Conservation (phyloP, 495 filamentous ascomycete genomes). For the Neurospora pannonica region DNA sequence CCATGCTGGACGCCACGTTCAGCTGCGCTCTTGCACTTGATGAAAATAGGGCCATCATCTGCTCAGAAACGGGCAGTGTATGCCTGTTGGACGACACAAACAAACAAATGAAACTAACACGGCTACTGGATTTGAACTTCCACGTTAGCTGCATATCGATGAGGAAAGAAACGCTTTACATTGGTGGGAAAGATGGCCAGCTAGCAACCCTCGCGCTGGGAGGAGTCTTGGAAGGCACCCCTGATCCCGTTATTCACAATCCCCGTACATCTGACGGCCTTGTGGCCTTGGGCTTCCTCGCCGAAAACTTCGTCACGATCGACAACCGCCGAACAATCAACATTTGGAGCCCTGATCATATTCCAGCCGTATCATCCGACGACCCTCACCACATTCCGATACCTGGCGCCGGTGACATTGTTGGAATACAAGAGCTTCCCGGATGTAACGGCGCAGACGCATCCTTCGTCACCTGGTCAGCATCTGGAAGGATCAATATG, state of each 20-base stretch:
- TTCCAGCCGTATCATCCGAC: conserved; percentile 18
- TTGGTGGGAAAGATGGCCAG: conserved; percentile 38
- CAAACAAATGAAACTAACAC: conserved; percentile 57
- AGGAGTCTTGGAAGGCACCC: conserved; percentile 26
- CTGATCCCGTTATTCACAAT: conserved; percentile 17
- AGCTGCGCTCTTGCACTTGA: conserved; percentile 67
- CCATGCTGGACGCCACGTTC: conserved; percentile 74
- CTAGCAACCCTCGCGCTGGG: conserved; percentile 29
- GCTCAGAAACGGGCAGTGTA: conserved; percentile 62
- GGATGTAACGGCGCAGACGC: conserved; percentile 47
- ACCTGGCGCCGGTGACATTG: conserved; percentile 68
- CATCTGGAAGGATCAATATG: conserved; percentile 63
- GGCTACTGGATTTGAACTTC: conserved; percentile 53
- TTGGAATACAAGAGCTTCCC: conserved; percentile 59
- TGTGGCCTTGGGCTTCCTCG: conserved; percentile 60
- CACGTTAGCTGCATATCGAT: conserved; percentile 50
- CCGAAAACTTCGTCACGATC: conserved; percentile 62
- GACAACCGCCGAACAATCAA: conserved; percentile 65
- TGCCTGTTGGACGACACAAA: conserved; percentile 73
- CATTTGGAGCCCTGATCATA: conserved; percentile 42
- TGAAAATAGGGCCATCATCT: conserved; percentile 57
- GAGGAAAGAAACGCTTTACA: conserved; percentile 27
- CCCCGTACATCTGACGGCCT: conserved; percentile 24
- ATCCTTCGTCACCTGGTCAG: conserved; percentile 82
- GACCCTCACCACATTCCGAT: conserved; percentile 33